Percentiles rank a stretch among this genome's conserved stretches.
Conservation (phyloP, 306 rosid genomes). For the Styphnolobium japonicum region DNA sequence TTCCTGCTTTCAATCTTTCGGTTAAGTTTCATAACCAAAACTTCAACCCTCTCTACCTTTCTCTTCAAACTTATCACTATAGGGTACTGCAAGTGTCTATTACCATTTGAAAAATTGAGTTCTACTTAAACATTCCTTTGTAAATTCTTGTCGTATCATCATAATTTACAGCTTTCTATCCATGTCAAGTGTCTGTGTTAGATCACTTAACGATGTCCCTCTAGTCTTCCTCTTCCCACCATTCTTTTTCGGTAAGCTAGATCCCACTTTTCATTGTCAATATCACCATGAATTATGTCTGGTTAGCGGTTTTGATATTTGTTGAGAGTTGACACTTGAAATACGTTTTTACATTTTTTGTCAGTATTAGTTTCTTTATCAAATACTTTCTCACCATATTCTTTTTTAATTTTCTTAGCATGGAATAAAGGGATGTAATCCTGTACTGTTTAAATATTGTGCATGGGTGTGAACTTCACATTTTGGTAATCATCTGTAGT, state of each 20-base stretch:
- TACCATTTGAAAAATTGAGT: neutral
- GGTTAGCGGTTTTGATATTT: neutral
- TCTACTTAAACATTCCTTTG: neutral
- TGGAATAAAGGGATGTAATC: neutral
- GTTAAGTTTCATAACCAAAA: neutral
- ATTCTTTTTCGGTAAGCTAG: slow-evolving; percentile 1
- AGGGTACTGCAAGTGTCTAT: neutral
- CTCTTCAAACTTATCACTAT: neutral
- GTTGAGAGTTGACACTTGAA: slow-evolving; percentile 6
- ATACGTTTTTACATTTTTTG: neutral
- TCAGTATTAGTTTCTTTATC: neutral
- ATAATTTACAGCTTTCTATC: neutral
- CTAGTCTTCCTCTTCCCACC: neutral
- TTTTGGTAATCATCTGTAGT: neutral
- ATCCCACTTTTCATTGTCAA: neutral
- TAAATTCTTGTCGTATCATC: neutral
- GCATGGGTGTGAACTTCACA: neutral
- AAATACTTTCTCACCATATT: neutral
- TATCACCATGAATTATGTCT: neutral
- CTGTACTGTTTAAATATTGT: neutral
- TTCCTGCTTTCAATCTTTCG: slow-evolving; percentile 11
- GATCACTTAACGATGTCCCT: neutral
- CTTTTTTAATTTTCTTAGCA: neutral
- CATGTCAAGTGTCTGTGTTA: neutral
- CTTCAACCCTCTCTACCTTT: neutral